These are phyloP conservation scores for Xanthoconium purpureum DNA, from an alignment of 768 basidiomycete species.

Conservation along the genomic window DNA sequence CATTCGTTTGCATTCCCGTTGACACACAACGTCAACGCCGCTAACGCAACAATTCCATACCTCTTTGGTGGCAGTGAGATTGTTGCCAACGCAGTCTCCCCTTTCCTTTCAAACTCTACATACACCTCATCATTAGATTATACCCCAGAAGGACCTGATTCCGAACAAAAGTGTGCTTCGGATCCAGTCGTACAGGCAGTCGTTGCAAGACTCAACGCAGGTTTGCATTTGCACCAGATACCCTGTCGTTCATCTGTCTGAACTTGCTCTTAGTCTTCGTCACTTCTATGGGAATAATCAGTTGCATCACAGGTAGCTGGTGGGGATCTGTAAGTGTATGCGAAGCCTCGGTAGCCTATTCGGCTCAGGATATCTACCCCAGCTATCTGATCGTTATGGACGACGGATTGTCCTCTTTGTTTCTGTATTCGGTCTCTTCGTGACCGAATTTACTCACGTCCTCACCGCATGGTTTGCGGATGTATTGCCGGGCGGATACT, in stretches of 20 bases:
- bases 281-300: slow-evolving; percentile 65
- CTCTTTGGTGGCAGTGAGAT: not conserved
- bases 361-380: not conserved
- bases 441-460: slow-evolving; percentile 65
- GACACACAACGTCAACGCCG: not conserved
- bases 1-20: not conserved
- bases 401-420: slow-evolving; percentile 63
- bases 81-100: not conserved
- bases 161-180: slow-evolving; percentile 45
- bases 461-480: slow-evolving; percentile 58
- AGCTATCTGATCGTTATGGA: slow-evolving; percentile 79
- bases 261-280: slow-evolving; percentile 49
- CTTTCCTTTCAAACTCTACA: slow-evolving; percentile 3
- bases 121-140: not conserved
- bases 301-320: slow-evolving; percentile 78
- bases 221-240: slow-evolving; percentile 44
- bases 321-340: slow-evolving; percentile 70
- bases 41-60: not conserved
- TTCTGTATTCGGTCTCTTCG: slow-evolving; percentile 56
- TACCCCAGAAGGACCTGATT: not conserved
- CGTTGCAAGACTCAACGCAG: slow-evolving; percentile 61
- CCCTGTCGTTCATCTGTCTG: not conserved
- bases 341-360: not conserved
- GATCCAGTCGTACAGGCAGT: slow-evolving; percentile 75
- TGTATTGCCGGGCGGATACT: slow-evolving; percentile 74